Evolutionary conservation across 2,329 filamentous ascomycete species (phyloP).

Genomic region (Exserohilum rostratum): DNA sequence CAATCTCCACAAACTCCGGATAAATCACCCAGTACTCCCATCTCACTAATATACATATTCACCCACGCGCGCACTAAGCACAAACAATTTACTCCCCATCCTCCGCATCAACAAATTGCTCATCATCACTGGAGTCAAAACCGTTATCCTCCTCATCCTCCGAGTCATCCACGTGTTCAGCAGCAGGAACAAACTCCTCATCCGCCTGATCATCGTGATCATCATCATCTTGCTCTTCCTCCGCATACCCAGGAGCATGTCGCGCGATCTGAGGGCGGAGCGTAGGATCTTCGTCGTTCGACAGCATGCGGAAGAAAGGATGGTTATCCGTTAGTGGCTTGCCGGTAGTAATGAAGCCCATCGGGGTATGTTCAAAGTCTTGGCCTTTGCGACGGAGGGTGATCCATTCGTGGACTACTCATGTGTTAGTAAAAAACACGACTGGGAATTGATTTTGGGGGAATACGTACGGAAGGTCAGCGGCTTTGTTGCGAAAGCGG

Average conservation of each 20-base stretch:
- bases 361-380: slow-evolving; percentile 65
- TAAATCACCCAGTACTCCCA: not conserved
- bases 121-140: slow-evolving; percentile 9
- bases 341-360: slow-evolving; percentile 63
- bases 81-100: not conserved
- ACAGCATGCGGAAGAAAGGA: slow-evolving; percentile 56
- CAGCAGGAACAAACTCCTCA: slow-evolving; percentile 18
- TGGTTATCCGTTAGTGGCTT: slow-evolving; percentile 57
- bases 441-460: slow-evolving; percentile 30
- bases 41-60: not conserved
- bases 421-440: slow-evolving; percentile 34
- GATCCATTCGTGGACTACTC: slow-evolving; percentile 61
- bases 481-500: slow-evolving; percentile 32
- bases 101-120: slow-evolving; percentile 7
- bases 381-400: slow-evolving; percentile 60
- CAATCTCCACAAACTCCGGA: not conserved
- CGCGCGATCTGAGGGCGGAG: slow-evolving; percentile 19
- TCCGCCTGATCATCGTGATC: slow-evolving; percentile 20
- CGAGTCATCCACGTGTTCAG: slow-evolving; percentile 22
- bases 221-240: slow-evolving; percentile 8
- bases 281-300: slow-evolving; percentile 7
- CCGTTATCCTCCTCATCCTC: slow-evolving; percentile 17
- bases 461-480: slow-evolving; percentile 34
- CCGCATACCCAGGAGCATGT: slow-evolving; percentile 6
- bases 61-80: not conserved